These are phyloP conservation scores for Xylariaceae sp. DNA, from an alignment of 2,329 filamentous ascomycete species.

Conservation along the genomic window DNA sequence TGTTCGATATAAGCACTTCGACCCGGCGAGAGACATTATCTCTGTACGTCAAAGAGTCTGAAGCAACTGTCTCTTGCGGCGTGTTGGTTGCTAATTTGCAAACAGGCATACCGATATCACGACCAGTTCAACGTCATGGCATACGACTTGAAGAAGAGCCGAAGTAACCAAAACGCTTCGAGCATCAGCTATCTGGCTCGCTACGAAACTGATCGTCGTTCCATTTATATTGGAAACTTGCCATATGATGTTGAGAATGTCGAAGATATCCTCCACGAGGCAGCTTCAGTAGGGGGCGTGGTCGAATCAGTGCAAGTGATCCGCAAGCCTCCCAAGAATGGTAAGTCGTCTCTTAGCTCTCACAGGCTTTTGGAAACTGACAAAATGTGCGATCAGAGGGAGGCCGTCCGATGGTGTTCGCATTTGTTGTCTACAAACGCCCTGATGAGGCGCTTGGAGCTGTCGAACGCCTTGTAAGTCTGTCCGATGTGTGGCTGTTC, in stretches of 20 bases:
- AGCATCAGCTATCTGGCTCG: constrained; percentile 28
- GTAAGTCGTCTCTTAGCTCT: not conserved
- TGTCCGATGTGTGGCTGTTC: not conserved
- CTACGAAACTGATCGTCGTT: constrained; percentile 32
- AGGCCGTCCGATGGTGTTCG: constrained; percentile 25
- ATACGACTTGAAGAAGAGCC: constrained; percentile 30
- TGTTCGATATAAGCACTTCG: constrained; percentile 47
- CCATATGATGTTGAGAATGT: constrained; percentile 22
- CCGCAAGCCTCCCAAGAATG: constrained; percentile 20
- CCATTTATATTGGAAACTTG: constrained; percentile 32
- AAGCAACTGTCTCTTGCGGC: not conserved
- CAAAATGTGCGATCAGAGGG: constrained; percentile 12
- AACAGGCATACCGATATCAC: constrained; percentile 32
- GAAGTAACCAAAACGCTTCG: constrained; percentile 19
- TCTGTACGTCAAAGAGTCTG: constrained; percentile 34
- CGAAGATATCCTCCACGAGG: constrained; percentile 21
- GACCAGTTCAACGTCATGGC: constrained; percentile 27
- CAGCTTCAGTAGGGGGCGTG: constrained; percentile 24
- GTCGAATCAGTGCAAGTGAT: constrained; percentile 29
- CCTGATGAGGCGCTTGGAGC: constrained; percentile 35
- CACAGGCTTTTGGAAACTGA: constrained; percentile 4
- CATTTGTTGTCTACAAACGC: constrained; percentile 36
- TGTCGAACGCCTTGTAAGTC: constrained; percentile 34
- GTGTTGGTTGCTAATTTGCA: constrained; percentile 12
- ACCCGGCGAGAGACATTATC: constrained; percentile 44